Evolutionary conservation across 2,329 filamentous ascomycete species (phyloP), one percentile per base, ranked within the genome.

Genomic region (Fusarium xylarioides): DNA sequence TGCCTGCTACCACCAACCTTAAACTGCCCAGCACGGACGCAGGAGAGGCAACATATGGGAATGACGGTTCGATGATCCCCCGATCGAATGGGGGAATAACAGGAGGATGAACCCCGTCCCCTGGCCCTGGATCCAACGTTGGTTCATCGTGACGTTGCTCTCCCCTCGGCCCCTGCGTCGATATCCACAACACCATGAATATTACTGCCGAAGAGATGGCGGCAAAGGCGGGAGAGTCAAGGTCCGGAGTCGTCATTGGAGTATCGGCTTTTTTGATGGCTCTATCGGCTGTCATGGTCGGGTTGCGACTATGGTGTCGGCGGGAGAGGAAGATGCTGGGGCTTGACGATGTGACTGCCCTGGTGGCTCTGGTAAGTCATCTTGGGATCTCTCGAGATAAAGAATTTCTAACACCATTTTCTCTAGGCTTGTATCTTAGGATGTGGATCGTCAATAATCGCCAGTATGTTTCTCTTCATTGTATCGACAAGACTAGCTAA

Each of bases 241-340:
- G 42, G 9, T 26, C n/a, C 0, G 54, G 53, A 2, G 9, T 67
- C 4, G 32, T 58, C 6, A 58, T 73, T 19, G 42, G 21, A 7
- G 58, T 66, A 4, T 56, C 38, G 4, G 28, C 50, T 8, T 15
- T 35, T 4, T n/a, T 74, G 15, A 67, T 76, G 26, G 46, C 12
- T 18, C 14, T 76, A 2, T 38, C 40, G 11, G 26, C n/a, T 5
- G 9, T 60, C 7, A 35, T 76, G 43, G 70, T 76, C 7, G 60
- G 28, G 0, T 2, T 76, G 23, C 64, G 74, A 11, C 35, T 76
- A 1, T 59, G 55, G 52, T 76, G 64, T 37, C 73, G 74, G 4
- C 40, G n/a, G 2, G 11, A 59, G 4, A 63, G 58, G 7, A 50
- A 62, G 12, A 23, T 58, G 3, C 28, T 66, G 4, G 74, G 72